Evolutionary conservation across 2,329 filamentous ascomycete genomes (phyloP), one percentile per base, ranked within the genome.

Genomic region (Aspergillus alliaceus): DNA sequence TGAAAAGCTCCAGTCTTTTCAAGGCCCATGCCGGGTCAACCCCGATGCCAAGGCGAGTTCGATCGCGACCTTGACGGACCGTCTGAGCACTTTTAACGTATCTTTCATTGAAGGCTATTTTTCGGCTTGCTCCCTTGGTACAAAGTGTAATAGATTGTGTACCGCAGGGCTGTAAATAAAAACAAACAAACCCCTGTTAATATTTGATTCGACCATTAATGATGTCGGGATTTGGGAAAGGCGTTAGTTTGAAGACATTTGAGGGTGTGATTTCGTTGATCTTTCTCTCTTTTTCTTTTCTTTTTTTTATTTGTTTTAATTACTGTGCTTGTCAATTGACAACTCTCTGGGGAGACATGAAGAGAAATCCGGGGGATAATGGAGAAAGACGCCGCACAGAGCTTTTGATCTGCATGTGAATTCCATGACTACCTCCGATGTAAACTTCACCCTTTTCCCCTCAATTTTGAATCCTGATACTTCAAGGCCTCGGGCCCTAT

Each of bases 1-100:
- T 64, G 12, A 70, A 67, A 57, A 70, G 64, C 51, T 66, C 68
- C 51, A 71, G 56, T 57, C 59, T 69, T 34, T 57, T 71, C 47
- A 67, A 71, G 59, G 60, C 69, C 22, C 69, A 66, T 52, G 71
- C 72, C n/a, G 72, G 71, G 39, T 73, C 70, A 51, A 75, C 72
- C 1, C 72, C 72, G 32, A 69, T 70, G 58, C 69, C 71, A 54
- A 67, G 67, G 42, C 67, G 71, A 37, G 64, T 75, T 46, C 71
- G 72, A 34, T 62, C 66, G 32, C 62, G 69, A 50, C 51, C 62
- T 51, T 72, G 57, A 69, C 12, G 44, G 44, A 32, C 44, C 44
- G n/a, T 32, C 44, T 24, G 18, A 32, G 44, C 29, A 48, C 18
- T 52, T 53, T 59, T 50, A 50, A 57, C 42, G 47, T 48, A 32